A percentile compares a stretch with the other conserved stretches of the same genome.
Evolutionary conservation across 495 filamentous ascomycete genomes (phyloP).

Genomic region (Neurospora sp.): DNA sequence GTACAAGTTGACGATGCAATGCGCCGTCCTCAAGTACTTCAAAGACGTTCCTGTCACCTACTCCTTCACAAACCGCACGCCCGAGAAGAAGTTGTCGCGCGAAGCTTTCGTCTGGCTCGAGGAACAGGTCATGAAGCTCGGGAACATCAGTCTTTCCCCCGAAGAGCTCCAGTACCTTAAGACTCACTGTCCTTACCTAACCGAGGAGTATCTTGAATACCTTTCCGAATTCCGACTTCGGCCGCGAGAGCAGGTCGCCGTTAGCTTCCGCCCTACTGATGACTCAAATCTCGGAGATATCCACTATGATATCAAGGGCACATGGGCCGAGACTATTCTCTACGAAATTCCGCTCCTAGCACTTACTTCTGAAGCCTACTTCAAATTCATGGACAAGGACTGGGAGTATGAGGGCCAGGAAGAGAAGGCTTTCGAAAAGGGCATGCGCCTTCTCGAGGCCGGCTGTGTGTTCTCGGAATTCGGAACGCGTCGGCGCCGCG

Average conservation of each 20-base stretch:
- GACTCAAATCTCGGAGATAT: conserved; percentile 66
- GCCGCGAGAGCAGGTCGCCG: conserved; percentile 66
- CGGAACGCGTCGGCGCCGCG: conserved; percentile 74
- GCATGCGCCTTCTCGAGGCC: conserved; percentile 58
- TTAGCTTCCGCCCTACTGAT: conserved; percentile 58
- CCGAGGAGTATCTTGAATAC: conserved; percentile 63
- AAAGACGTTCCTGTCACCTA: conserved; percentile 79
- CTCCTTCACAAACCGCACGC: conserved; percentile 88
- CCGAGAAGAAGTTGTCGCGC: conserved; percentile 79
- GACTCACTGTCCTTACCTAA: conserved; percentile 72
- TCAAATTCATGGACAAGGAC: conserved; percentile 84
- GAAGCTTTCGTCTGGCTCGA: conserved; percentile 78
- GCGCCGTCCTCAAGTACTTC: conserved; percentile 84
- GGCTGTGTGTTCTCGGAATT: conserved; percentile 93
- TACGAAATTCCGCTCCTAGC: conserved; percentile 95
- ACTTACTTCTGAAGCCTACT: conserved; percentile 89
- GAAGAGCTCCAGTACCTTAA: conserved; percentile 76
- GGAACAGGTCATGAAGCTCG: conserved; percentile 70
- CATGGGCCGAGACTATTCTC: conserved; percentile 91
- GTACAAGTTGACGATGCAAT: conserved; percentile 99
- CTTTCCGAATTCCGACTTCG: conserved; percentile 70
- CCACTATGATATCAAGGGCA: conserved; percentile 61
- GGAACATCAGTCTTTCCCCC: conserved; percentile 59
- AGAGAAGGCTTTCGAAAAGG: conserved; percentile 72
- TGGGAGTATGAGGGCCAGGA: conserved; percentile 82